phyloP scores from a whole-genome alignment of 257 asterid species.

The Anisodus acutangulus region DNA sequence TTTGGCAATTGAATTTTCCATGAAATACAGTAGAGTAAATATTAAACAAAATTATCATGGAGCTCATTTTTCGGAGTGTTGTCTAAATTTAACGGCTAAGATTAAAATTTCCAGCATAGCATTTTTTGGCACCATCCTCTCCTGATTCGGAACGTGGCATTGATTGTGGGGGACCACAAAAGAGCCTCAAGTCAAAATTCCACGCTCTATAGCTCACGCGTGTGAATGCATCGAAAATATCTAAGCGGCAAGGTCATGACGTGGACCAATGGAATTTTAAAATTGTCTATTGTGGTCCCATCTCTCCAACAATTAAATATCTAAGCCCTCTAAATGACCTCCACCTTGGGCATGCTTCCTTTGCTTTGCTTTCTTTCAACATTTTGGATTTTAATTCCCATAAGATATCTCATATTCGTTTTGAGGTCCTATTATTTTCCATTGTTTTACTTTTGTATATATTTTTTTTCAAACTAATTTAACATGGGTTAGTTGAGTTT shows the following conservation, averaged over 20 bases:
- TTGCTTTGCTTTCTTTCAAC: too few species aligned
- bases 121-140: constrained; percentile 3
- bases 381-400: background rate
- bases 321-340: constrained; percentile 29
- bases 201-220: constrained; percentile 25
- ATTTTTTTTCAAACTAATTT: too few species aligned
- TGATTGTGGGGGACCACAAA: constrained; percentile 20
- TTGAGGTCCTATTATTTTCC: background rate
- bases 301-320: constrained; percentile 34
- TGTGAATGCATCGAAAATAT: constrained; percentile 31
- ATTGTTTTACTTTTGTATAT: too few species aligned
- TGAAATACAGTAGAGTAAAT: too few species aligned
- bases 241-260: constrained; percentile 24
- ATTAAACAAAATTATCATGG: background rate
- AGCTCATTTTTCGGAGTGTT: constrained; percentile 2
- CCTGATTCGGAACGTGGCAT: constrained; percentile 32
- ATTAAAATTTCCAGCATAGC: constrained; percentile 19
- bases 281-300: background rate
- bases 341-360: constrained; percentile 18
- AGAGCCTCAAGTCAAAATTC: background rate
- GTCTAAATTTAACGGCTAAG: constrained; percentile 2
- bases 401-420: background rate
- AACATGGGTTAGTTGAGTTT: too few species aligned
- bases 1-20: too few species aligned
- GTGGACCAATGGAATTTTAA: constrained; percentile 32